Evolutionary conservation across 352 stramenopile species (phyloP).

Genomic region (Pythium aristosporum): DNA sequence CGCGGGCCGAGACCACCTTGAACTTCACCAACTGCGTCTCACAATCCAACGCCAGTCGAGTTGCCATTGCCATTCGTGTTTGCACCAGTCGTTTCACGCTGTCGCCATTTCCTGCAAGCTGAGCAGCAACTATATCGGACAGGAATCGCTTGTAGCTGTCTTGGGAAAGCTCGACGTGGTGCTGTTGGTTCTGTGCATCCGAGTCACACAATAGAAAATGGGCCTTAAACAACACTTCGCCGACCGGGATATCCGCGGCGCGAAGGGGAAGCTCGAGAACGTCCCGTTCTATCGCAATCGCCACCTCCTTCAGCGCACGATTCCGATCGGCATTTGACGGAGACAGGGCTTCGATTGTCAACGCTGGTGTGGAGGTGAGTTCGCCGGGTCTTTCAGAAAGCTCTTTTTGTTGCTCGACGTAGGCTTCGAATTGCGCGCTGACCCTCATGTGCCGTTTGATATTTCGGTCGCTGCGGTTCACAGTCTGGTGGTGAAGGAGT

Average conservation of each 20-base stretch:
- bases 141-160: slow-evolving; percentile 18
- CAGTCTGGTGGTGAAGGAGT: slow-evolving; percentile 41
- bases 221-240: slow-evolving; percentile 55
- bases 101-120: slow-evolving; percentile 1
- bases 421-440: slow-evolving; percentile 43
- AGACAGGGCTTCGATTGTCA: background rate
- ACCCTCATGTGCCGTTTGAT: slow-evolving; percentile 44
- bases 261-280: slow-evolving; percentile 47
- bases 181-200: background rate
- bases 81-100: slow-evolving; percentile 16
- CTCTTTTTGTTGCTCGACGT: slow-evolving; percentile 12
- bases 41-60: background rate
- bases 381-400: background rate
- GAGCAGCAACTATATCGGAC: slow-evolving; percentile 1
- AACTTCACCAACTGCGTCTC: background rate
- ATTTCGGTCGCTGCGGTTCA: slow-evolving; percentile 39
- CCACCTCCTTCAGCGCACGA: slow-evolving; percentile 27
- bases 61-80: slow-evolving; percentile 13
- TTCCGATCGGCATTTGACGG: background rate
- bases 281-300: slow-evolving; percentile 34
- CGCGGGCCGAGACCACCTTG: background rate
- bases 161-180: background rate
- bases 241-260: slow-evolving; percentile 11
- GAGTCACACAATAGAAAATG: slow-evolving; percentile 38
- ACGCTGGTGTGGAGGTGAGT: background rate